Base-by-base conservation (phyloP, 306 rosid species). In the Rosa lucieae region DNA sequence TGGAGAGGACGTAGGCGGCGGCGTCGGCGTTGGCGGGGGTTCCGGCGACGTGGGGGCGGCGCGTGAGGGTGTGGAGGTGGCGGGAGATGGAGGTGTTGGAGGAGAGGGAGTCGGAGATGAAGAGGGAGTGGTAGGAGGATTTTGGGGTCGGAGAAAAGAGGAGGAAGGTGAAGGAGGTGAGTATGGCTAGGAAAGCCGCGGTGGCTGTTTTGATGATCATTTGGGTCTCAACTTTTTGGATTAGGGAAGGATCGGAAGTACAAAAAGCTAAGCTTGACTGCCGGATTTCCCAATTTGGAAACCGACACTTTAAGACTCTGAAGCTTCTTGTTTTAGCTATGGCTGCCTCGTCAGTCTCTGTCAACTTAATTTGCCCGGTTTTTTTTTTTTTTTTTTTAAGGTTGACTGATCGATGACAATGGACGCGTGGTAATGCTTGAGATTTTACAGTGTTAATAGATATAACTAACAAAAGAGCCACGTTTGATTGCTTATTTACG, bases 21-120 rank as follows among this genome's bases (percentile, higher is more conserved):
- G 93, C 97, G 11, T 83, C 89, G 5, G 84, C 77, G 86, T 90
- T 92, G 65, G 97, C 97, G 75, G 78, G 73, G 14, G 91, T 80
- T 29, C 92, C 89, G 21, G 94, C 92, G 47, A 70, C 77, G 66
- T 90, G 97, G 18, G 97, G 94, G 49, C 89, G 87, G 62, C 70
- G 82, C 1, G 93, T 92, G 84, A 92, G 90, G 42, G 82, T 77
- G 73, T 72, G 6, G 55, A 92, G 92, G 82, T 85, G 86, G 80
- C 67, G 35, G 32, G 91, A 67, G 63, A 89, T 82, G 42, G 94
- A 92, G 51, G 70, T 78, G 78, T 90, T 90, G 70, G 79, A 78
- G 21, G 92, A 75, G 1, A 90, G 78, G 3, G 93, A 84, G 46
- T 44, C 2, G 5, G 96, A 91, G 9, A 84, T 23, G 85, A 77